Evolutionary conservation across 305 asterid genomes (phyloP).

Genomic region (Caryopteris hybrid): DNA sequence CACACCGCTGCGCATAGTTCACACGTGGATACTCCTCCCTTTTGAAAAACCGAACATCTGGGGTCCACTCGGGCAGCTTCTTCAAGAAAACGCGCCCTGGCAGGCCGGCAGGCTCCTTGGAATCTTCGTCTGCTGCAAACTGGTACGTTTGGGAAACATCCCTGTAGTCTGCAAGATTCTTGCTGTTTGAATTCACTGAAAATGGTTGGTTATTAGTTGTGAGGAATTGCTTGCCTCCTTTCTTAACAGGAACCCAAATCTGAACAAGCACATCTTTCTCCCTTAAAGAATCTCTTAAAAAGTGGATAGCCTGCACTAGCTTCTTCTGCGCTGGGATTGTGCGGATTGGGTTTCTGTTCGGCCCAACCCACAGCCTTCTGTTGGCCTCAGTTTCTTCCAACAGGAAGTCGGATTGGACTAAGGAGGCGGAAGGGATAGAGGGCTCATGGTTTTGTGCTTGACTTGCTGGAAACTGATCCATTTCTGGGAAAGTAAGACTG

Average conservation of each 20-base stretch:
- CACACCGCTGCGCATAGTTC: slow-evolving; percentile 45
- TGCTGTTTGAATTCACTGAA: slow-evolving; percentile 37
- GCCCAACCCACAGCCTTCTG: slow-evolving; percentile 53
- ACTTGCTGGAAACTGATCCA: slow-evolving; percentile 26
- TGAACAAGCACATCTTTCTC: slow-evolving; percentile 67
- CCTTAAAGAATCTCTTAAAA: slow-evolving; percentile 42
- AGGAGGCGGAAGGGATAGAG: slow-evolving; percentile 15
- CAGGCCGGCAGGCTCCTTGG: slow-evolving; percentile 55
- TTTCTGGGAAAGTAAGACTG: slow-evolving; percentile 17
- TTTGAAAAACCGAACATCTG: slow-evolving; percentile 74
- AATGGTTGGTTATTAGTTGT: slow-evolving; percentile 64
- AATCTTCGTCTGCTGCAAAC: slow-evolving; percentile 63
- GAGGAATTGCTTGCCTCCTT: slow-evolving; percentile 55
- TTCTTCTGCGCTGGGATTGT: slow-evolving; percentile 33
- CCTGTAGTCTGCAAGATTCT: slow-evolving; percentile 60
- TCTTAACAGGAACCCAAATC: slow-evolving; percentile 73
- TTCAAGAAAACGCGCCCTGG: slow-evolving; percentile 87
- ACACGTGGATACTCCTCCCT: slow-evolving; percentile 71
- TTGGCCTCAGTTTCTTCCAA: slow-evolving; percentile 34
- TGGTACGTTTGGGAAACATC: slow-evolving; percentile 48
- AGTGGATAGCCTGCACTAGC: slow-evolving; percentile 55
- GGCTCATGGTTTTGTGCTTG: slow-evolving; percentile 22
- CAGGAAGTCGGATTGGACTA: slow-evolving; percentile 24
- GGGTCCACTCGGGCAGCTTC: slow-evolving; percentile 83
- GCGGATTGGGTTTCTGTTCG: slow-evolving; percentile 28